Percentiles rank a stretch among this genome's conserved stretches.
phyloP scores from a whole-genome alignment of 805 yeast species.

The Candida maltosa region DNA sequence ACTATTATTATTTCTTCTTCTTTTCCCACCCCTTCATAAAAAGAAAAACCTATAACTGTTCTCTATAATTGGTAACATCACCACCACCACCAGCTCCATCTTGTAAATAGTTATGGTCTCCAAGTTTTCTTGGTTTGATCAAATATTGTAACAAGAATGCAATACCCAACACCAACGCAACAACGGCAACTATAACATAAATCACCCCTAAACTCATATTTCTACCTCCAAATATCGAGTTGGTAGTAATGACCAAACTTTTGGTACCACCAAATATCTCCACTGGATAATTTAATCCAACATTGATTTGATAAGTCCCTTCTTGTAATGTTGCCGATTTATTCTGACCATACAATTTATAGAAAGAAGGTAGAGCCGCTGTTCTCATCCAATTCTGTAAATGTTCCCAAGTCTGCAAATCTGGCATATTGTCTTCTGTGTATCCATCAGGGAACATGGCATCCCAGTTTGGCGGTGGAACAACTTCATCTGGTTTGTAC shows the following conservation, averaged over 20 bases:
- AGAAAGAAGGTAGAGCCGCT: slow-evolving; percentile 87
- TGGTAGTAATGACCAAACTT: slow-evolving; percentile 75
- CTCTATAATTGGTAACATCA: slow-evolving; percentile 18
- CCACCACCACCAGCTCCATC: slow-evolving; percentile 15
- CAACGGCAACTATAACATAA: slow-evolving; percentile 78
- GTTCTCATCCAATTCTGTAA: slow-evolving; percentile 98
- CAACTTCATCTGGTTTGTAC: slow-evolving; percentile 67
- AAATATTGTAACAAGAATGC: slow-evolving; percentile 78
- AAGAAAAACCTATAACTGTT: slow-evolving; percentile 14
- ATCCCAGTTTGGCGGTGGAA: slow-evolving; percentile 94
- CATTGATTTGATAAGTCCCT: slow-evolving; percentile 69
- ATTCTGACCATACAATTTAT: slow-evolving; percentile 78
- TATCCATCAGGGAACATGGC: slow-evolving; percentile 82
- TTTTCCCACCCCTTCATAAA: too few relatives aligned
- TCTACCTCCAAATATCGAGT: slow-evolving; percentile 82
- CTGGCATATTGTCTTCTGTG: slow-evolving; percentile 76
- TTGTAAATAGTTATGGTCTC: slow-evolving; percentile 66
- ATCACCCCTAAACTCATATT: slow-evolving; percentile 82
- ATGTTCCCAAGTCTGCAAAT: slow-evolving; percentile 72
- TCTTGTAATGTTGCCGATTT: slow-evolving; percentile 49
- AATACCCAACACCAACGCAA: slow-evolving; percentile 68
- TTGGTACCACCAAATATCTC: slow-evolving; percentile 85
- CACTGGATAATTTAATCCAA: slow-evolving; percentile 81
- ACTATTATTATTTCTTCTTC: too few relatives aligned
- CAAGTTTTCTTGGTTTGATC: slow-evolving; percentile 78